A percentile compares a stretch with the other conserved stretches of the same genome.
Evolutionary conservation across 176 grass and related monocot species (phyloP).

Genomic region (Puccinellia tenuiflora): DNA sequence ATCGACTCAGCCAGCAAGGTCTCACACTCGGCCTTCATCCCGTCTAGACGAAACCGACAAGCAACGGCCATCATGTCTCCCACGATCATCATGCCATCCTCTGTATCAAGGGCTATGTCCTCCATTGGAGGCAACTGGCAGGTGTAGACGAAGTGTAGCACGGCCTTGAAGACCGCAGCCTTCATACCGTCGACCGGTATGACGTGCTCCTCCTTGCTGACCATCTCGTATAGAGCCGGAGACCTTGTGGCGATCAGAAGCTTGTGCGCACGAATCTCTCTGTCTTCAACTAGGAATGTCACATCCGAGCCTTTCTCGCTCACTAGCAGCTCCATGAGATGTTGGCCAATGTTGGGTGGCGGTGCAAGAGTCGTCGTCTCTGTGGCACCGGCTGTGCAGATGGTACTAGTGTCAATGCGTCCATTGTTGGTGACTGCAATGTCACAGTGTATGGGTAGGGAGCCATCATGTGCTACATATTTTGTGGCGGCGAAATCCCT

Average conservation of each 20-base stretch:
- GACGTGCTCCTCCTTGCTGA: neutral
- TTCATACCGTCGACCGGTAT: neutral
- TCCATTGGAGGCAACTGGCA: neutral
- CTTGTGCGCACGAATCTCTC: neutral
- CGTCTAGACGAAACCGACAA: neutral
- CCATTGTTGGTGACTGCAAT: neutral
- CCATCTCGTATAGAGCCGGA: neutral
- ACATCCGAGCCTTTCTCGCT: neutral
- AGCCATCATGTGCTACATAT: neutral
- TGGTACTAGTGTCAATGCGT: neutral
- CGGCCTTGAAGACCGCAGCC: neutral
- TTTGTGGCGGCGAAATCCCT: neutral
- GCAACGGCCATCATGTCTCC: neutral
- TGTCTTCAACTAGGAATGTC: neutral
- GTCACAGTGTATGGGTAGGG: neutral
- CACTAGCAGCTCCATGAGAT: neutral
- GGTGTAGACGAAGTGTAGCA: neutral
- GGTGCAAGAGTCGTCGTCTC: neutral
- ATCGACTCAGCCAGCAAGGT: neutral
- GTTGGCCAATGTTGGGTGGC: neutral
- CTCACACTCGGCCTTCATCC: neutral
- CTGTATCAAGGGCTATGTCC: neutral
- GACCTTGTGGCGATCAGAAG: neutral
- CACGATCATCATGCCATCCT: neutral
- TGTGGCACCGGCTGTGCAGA: neutral